Percentiles rank a stretch among this genome's conserved stretches.
phyloP scores from a whole-genome alignment of 225 moss, liverwort and hornwort genomes.

The Pseudoscleropodium purum region DNA sequence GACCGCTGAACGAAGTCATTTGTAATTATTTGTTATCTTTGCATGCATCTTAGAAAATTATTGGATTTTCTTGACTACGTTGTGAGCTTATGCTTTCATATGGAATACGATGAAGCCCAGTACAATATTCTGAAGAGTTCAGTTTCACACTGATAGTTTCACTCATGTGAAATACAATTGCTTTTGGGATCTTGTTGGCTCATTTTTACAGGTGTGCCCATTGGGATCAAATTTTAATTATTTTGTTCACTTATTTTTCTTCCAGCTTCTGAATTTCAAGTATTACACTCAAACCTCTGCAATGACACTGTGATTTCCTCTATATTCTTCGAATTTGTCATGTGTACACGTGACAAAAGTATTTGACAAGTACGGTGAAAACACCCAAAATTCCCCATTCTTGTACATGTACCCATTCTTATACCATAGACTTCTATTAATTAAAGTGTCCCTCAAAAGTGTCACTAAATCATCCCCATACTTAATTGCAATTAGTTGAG shows the following conservation, averaged over 20 bases:
- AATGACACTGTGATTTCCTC: no score
- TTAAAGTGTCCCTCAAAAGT: no score
- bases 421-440: no score
- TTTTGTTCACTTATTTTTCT: background rate
- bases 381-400: no score
- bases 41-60: background rate
- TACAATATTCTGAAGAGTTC: background rate
- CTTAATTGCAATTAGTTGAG: no score
- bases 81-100: background rate
- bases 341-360: background rate
- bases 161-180: no score
- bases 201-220: background rate
- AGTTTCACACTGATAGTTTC: background rate
- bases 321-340: background rate
- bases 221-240: background rate
- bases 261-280: background rate
- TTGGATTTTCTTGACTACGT: background rate
- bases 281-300: background rate
- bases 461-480: no score
- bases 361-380: no score
- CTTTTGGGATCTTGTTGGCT: background rate
- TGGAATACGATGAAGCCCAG: background rate
- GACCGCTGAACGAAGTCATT: conserved; percentile 7
- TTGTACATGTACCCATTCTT: no score
- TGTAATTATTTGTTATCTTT: background rate